A percentile compares a stretch with the other conserved stretches of the same genome.
phyloP scores from a whole-genome alignment of 1,284 basidiomycete species.

The Ustilago curta region DNA sequence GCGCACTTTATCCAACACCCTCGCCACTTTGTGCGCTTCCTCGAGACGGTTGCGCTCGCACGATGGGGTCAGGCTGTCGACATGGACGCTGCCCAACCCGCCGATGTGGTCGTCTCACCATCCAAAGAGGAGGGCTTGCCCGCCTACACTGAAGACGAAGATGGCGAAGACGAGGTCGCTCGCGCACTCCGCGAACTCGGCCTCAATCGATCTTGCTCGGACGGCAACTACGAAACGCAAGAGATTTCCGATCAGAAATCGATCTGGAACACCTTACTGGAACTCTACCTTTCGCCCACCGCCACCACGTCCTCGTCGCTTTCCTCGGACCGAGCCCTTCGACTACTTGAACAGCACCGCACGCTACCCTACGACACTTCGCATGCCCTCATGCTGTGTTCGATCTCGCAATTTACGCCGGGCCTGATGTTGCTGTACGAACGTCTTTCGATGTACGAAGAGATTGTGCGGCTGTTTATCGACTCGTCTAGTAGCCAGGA shows the following conservation, averaged over 20 bases:
- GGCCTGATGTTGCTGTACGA: constrained; percentile 93
- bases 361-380: constrained; percentile 84
- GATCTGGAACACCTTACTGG: constrained; percentile 95
- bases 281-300: constrained; percentile 82
- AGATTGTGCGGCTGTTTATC: constrained; percentile 91
- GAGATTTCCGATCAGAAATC: constrained; percentile 82
- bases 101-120: constrained; percentile 12
- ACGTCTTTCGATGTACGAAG: constrained; percentile 93
- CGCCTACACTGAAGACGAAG: constrained; percentile 22
- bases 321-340: constrained; percentile 44
- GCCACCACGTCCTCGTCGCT: constrained; percentile 42
- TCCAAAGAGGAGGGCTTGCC: constrained; percentile 11
- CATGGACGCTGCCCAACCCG: constrained; percentile 43
- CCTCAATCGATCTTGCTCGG: background rate
- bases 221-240: constrained; percentile 72
- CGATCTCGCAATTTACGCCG: constrained; percentile 81
- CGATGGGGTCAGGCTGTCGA: constrained; percentile 85
- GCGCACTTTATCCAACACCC: constrained; percentile 93
- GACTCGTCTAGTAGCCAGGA: constrained; percentile 69
- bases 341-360: constrained; percentile 55
- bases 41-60: constrained; percentile 84
- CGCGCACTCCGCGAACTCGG: constrained; percentile 31
- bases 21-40: constrained; percentile 83
- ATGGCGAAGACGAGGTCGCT: constrained; percentile 26
- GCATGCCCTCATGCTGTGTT: constrained; percentile 93